These are phyloP conservation scores for Cladobotryum mycophilum DNA, from an alignment of 2,329 filamentous ascomycete genomes.

Conservation along the genomic window DNA sequence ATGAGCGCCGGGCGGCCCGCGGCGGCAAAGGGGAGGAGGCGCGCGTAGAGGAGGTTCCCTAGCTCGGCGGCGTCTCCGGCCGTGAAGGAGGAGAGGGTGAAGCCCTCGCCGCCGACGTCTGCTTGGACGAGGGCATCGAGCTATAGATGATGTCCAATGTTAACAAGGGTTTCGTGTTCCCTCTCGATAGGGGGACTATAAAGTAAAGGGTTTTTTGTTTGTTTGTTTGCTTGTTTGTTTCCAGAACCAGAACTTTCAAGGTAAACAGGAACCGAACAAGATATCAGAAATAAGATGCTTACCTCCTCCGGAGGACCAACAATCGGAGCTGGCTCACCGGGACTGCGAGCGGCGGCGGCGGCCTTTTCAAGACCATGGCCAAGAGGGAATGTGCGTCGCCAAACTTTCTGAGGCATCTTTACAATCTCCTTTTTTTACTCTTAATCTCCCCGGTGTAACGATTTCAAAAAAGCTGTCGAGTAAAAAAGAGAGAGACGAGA, in stretches of 20 bases:
- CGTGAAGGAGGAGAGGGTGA: slow-evolving; percentile 50
- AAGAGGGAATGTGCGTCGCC: slow-evolving; percentile 20
- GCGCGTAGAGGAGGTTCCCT: slow-evolving; percentile 56
- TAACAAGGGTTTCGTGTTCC: background rate
- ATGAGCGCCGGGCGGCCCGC: slow-evolving; percentile 46
- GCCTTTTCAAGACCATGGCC: slow-evolving; percentile 22
- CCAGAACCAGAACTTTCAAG: too few relatives aligned
- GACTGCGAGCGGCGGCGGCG: slow-evolving; percentile 18
- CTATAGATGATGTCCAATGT: slow-evolving; percentile 17
- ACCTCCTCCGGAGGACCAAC: slow-evolving; percentile 12
- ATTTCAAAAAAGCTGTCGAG: background rate
- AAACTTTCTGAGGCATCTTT: slow-evolving; percentile 28
- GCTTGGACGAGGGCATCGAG: slow-evolving; percentile 18
- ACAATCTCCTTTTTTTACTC: background rate
- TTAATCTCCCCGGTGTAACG: background rate
- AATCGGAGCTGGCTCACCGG: slow-evolving; percentile 8
- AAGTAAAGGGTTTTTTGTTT: too few relatives aligned
- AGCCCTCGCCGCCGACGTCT: slow-evolving; percentile 34
- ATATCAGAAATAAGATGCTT: background rate
- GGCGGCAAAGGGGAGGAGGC: slow-evolving; percentile 47
- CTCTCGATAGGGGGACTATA: background rate
- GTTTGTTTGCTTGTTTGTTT: too few relatives aligned
- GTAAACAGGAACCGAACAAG: background rate
- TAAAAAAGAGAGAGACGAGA: too few relatives aligned
- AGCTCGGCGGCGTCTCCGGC: slow-evolving; percentile 58